Base-by-base conservation (phyloP, 345 rosid genomes). In the Ricinus communis region DNA sequence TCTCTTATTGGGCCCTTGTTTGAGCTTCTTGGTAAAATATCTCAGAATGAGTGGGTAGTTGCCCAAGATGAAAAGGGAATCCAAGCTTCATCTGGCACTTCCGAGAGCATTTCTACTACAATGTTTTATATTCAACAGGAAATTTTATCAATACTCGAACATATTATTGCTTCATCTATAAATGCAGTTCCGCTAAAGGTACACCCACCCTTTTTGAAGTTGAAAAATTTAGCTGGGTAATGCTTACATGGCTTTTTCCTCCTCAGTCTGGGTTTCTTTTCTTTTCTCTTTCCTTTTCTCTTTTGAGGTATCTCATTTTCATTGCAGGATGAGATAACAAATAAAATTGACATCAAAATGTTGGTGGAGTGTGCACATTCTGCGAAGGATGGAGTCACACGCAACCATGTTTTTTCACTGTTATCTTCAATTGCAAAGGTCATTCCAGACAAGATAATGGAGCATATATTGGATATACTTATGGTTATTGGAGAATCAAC, bases 401-500 rank as follows among this genome's bases (percentile, higher is more conserved):
- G 90, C 66, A 90, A 87, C 72, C 84, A 85, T 63, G 61, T 95
- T 50, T 85, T 95, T 68, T 81, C 86, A 27, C 75, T 95, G 45
- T 77, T 90, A 79, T 81, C 93, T 22, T 71, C 88, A 21, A 55
- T 87, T 70, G 89, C 87, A 41, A 90, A 86, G 84, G 74, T 84
- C 60, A 70, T 82, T 71, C 97, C 98, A 0, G 88, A 84, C 62
- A 84, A 71, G 66, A 70, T 92, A 63, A 78, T 88, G 83, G 91
- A 86, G 52, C 89, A 90, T 63, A 84, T 83, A 68, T 52, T 72
- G 66, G 90, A 83, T 65, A 86, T 92, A 77, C 85, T 95, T 71
- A 65, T 85, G 41, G 84, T 88, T 45, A 81, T 88, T 27, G 98
- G 98, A 77, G 87, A 90, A 80, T 93, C 98, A 62, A 81, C 96